These are phyloP conservation scores for Aspergillus sp. DNA, from an alignment of 2,329 filamentous ascomycete genomes.

Conservation along the genomic window DNA sequence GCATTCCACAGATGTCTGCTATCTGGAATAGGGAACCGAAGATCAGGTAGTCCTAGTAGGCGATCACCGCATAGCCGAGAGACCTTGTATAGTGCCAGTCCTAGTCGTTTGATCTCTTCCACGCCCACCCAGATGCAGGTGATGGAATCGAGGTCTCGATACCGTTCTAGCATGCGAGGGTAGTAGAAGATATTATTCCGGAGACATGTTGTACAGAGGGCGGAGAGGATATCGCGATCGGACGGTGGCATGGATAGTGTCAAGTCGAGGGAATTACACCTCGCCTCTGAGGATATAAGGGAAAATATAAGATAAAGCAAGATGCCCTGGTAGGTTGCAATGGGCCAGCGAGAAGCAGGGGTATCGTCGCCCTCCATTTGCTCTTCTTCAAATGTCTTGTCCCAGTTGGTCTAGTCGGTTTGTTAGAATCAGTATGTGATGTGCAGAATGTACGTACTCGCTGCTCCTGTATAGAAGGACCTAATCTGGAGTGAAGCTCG, in stretches of 20 bases:
- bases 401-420: not conserved
- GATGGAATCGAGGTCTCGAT: slow-evolving; percentile 13
- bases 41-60: slow-evolving; percentile 16
- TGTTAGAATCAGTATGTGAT: not conserved
- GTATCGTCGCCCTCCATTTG: not conserved
- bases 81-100: slow-evolving; percentile 24
- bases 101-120: slow-evolving; percentile 28
- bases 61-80: slow-evolving; percentile 6
- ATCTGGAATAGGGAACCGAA: slow-evolving; percentile 20
- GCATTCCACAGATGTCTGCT: slow-evolving; percentile 12
- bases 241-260: slow-evolving; percentile 4
- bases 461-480: slow-evolving; percentile 20
- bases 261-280: not conserved
- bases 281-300: slow-evolving; percentile 5
- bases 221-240: slow-evolving; percentile 17
- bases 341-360: slow-evolving; percentile 21
- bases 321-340: slow-evolving; percentile 29
- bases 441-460: slow-evolving; percentile 6
- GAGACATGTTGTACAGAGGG: slow-evolving; percentile 22
- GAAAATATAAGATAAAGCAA: slow-evolving; percentile 30
- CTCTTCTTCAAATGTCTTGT: not conserved
- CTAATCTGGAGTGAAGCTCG: slow-evolving; percentile 20
- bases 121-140: slow-evolving; percentile 23
- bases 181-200: slow-evolving; percentile 24
- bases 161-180: slow-evolving; percentile 23